These are phyloP conservation scores for Stenocarpella maydis DNA, from an alignment of 2,329 filamentous ascomycete species.

Conservation along the genomic window DNA sequence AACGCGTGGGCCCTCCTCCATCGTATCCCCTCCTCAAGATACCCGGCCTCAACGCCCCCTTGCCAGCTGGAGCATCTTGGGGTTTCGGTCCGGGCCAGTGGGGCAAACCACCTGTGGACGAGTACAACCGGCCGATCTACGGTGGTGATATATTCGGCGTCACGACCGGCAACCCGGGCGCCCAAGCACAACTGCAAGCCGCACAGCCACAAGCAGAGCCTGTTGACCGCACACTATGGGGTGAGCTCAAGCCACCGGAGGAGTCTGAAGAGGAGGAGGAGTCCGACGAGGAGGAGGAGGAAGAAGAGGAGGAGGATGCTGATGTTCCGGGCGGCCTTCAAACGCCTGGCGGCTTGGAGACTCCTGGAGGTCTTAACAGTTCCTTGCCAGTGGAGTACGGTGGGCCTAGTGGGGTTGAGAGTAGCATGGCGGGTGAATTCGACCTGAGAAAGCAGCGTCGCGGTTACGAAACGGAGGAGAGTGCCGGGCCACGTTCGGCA, in stretches of 20 bases:
- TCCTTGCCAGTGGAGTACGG: constrained; percentile 81
- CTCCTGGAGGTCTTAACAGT: constrained; percentile 81
- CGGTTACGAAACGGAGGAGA: constrained; percentile 88
- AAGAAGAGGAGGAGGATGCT: constrained; percentile 70
- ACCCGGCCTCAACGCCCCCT: constrained; percentile 91
- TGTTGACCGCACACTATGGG: constrained; percentile 89
- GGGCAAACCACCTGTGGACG: constrained; percentile 94
- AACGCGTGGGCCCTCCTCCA: constrained; percentile 90
- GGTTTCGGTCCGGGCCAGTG: constrained; percentile 95
- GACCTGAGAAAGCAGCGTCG: constrained; percentile 87
- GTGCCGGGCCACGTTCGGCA: constrained; percentile 74
- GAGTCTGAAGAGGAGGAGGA: constrained; percentile 76
- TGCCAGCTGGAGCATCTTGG: constrained; percentile 89
- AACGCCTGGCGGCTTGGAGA: constrained; percentile 80
- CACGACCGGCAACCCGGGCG: constrained; percentile 49
- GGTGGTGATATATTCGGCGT: constrained; percentile 96
- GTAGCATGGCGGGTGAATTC: constrained; percentile 85
- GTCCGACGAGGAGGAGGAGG: constrained; percentile 72
- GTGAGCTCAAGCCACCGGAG: constrained; percentile 84
- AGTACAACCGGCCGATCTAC: constrained; percentile 89
- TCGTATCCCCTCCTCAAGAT: constrained; percentile 97
- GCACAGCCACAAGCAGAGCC: constrained; percentile 70
- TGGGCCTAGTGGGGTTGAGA: constrained; percentile 69
- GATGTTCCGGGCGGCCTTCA: constrained; percentile 72
- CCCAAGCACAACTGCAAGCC: constrained; percentile 45